Percentiles rank a stretch among this genome's conserved stretches.
These are phyloP conservation scores for Dioscorea zingiberensis DNA, from an alignment of 106 monocot genomes.

Conservation along the genomic window DNA sequence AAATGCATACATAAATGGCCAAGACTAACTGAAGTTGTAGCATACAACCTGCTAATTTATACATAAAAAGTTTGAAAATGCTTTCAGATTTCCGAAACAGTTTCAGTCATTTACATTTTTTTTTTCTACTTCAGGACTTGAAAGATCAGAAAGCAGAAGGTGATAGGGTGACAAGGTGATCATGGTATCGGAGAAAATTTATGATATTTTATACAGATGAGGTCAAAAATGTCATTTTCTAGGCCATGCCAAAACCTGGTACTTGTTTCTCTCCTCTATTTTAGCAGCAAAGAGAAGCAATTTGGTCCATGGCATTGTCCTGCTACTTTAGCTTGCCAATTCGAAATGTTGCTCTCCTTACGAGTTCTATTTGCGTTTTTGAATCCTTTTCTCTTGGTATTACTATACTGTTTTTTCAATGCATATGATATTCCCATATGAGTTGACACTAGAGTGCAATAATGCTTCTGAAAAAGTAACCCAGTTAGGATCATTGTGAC, in stretches of 20 bases:
- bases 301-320: neutral
- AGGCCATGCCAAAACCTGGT: neutral
- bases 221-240: neutral
- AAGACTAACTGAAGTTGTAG: too few relatives aligned
- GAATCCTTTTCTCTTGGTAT: constrained; percentile 20
- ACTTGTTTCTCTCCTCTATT: neutral
- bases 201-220: neutral
- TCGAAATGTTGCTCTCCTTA: neutral
- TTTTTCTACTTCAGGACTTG: too few relatives aligned
- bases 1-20: too few relatives aligned
- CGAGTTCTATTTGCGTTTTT: constrained; percentile 22
- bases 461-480: neutral
- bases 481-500: neutral
- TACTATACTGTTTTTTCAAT: neutral
- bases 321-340: constrained; percentile 1
- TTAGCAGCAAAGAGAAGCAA: neutral
- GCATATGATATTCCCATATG: neutral
- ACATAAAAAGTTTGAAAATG: too few relatives aligned
- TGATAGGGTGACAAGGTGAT: too few relatives aligned
- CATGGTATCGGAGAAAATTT: neutral
- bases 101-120: too few relatives aligned
- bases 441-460: too few relatives aligned
- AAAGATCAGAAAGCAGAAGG: too few relatives aligned
- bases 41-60: too few relatives aligned
- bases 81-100: too few relatives aligned